These are phyloP conservation scores for Tolypocladium ovalisporum DNA, from an alignment of 2,329 filamentous ascomycete genomes.

Conservation along the genomic window DNA sequence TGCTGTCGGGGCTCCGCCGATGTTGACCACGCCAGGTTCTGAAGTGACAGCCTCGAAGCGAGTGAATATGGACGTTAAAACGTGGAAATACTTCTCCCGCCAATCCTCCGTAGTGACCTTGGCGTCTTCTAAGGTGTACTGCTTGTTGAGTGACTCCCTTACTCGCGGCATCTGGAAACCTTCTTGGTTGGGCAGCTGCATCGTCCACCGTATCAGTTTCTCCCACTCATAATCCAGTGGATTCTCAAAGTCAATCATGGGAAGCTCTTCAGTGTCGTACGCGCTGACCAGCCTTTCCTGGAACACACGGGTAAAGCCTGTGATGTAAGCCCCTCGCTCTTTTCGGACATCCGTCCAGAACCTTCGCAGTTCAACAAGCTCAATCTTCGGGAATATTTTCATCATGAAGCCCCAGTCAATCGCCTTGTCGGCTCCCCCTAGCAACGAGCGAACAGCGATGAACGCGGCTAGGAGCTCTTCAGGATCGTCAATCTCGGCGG, in stretches of 20 bases:
- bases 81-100: constrained; percentile 46
- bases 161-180: constrained; percentile 37
- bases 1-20: constrained; percentile 7
- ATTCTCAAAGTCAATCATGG: constrained; percentile 52
- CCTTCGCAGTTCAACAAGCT: constrained; percentile 38
- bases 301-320: constrained; percentile 47
- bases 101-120: constrained; percentile 27
- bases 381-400: constrained; percentile 42
- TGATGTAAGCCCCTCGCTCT: constrained; percentile 40
- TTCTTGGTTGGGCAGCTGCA: constrained; percentile 36
- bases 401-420: constrained; percentile 52
- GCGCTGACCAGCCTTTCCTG: constrained; percentile 54
- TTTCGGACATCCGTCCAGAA: constrained; percentile 44
- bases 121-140: constrained; percentile 28
- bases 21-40: constrained; percentile 30
- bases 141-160: constrained; percentile 30
- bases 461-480: constrained; percentile 42
- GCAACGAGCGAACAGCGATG: constrained; percentile 43
- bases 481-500: constrained; percentile 6
- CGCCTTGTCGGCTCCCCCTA: constrained; percentile 48
- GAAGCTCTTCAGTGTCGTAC: constrained; percentile 51
- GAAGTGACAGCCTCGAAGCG: constrained; percentile 44
- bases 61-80: constrained; percentile 42
- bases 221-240: constrained; percentile 59
- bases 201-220: constrained; percentile 54